These are phyloP conservation scores for Porodaedalea pini DNA, from an alignment of 1,284 basidiomycete genomes.

Conservation along the genomic window DNA sequence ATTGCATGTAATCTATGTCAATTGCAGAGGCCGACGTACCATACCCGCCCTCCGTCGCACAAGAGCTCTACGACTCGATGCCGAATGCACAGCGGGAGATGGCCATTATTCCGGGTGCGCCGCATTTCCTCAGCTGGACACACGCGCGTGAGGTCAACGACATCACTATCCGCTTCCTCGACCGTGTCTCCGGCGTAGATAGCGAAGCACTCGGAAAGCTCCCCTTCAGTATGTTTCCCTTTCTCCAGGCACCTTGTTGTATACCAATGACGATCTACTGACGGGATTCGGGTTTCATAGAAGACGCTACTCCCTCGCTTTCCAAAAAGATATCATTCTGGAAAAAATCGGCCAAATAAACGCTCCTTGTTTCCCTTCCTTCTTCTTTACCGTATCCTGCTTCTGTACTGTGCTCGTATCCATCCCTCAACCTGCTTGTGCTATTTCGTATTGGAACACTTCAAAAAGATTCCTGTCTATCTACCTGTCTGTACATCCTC, in stretches of 20 bases:
- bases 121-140: conserved; percentile 24
- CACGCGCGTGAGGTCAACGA: conserved; percentile 22
- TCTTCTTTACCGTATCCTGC: too few species aligned
- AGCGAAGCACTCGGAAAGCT: conserved; percentile 2
- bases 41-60: conserved; percentile 12
- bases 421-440: too few species aligned
- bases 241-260: too few species aligned
- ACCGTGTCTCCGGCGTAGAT: conserved; percentile 20
- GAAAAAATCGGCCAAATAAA: neutral
- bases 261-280: too few species aligned
- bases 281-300: neutral
- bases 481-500: too few species aligned
- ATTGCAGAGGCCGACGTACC: conserved; percentile 6
- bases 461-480: too few species aligned
- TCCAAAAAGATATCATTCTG: conserved; percentile 5
- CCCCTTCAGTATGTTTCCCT: neutral
- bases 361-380: neutral
- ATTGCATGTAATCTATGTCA: neutral
- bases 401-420: too few species aligned
- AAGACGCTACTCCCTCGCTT: neutral
- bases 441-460: too few species aligned
- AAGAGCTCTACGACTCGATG: conserved; percentile 19
- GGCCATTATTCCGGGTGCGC: conserved; percentile 20
- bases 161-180: conserved; percentile 21
- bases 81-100: conserved; percentile 22